Percentiles rank a stretch among this genome's conserved stretches.
phyloP scores from a whole-genome alignment of 1,139 yeast species.

The Trichomonascaceae sp. region DNA sequence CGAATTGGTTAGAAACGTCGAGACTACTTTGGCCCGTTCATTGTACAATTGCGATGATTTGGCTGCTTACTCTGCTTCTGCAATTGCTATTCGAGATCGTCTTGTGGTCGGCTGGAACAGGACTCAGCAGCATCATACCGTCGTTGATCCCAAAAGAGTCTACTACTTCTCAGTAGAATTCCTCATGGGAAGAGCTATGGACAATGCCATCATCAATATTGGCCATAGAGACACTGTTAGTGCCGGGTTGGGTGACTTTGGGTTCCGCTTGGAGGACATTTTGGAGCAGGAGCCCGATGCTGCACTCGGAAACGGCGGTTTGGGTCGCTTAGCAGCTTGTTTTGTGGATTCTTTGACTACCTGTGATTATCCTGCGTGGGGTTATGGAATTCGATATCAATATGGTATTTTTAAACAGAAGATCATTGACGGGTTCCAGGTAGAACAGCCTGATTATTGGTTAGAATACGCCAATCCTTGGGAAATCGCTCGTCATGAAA shows the following conservation, averaged over 20 bases:
- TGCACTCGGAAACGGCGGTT: conserved; percentile 91
- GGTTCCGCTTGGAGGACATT: conserved; percentile 83
- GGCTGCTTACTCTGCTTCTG: conserved; percentile 90
- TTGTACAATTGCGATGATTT: conserved; percentile 86
- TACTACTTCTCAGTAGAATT: conserved; percentile 86
- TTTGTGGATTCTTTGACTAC: conserved; percentile 85
- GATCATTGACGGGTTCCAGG: conserved; percentile 88
- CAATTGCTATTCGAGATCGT: conserved; percentile 71
- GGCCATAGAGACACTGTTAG: conserved; percentile 48
- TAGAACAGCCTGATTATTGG: conserved; percentile 94
- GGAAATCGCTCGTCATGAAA: conserved; percentile 84
- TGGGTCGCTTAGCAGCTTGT: conserved; percentile 93
- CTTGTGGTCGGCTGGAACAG: conserved; percentile 85
- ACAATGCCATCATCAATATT: conserved; percentile 84
- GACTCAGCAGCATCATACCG: conserved; percentile 84
- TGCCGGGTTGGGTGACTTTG: conserved; percentile 63
- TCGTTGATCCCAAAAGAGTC: conserved; percentile 78
- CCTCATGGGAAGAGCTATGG: conserved; percentile 93
- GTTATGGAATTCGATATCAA: conserved; percentile 88
- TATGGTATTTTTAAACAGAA: conserved; percentile 91
- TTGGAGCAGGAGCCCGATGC: conserved; percentile 88
- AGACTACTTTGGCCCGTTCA: conserved; percentile 82
- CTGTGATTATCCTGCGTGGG: conserved; percentile 91
- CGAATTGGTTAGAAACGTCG: conserved; percentile 77
- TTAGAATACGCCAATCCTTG: conserved; percentile 81